These are phyloP conservation scores for Podospora sp. DNA, from an alignment of 495 filamentous ascomycete genomes.

Conservation along the genomic window DNA sequence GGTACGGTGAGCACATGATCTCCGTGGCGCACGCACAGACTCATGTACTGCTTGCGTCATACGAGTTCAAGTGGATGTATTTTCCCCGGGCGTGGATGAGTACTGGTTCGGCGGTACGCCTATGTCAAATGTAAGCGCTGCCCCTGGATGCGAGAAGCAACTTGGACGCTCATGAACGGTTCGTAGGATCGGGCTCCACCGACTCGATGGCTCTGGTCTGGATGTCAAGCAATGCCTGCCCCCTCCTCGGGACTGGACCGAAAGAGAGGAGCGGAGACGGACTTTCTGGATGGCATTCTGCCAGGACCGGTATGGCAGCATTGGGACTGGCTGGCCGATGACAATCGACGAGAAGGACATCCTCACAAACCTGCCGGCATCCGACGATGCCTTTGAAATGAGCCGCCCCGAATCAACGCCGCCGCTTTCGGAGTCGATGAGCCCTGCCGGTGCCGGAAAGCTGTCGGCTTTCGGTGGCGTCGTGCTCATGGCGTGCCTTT, in stretches of 20 bases:
- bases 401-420: conserved; percentile 71
- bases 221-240: conserved; percentile 92
- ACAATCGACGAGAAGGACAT: conserved; percentile 91
- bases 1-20: conserved; percentile 85
- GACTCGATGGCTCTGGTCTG: conserved; percentile 79
- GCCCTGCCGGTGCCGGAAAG: conserved; percentile 66
- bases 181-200: conserved; percentile 78
- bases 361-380: conserved; percentile 78
- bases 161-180: conserved; percentile 12
- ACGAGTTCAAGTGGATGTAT: conserved; percentile 98
- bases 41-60: conserved; percentile 75
- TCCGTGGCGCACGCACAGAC: conserved; percentile 80
- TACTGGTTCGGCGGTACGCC: conserved; percentile 72
- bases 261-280: conserved; percentile 84
- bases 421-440: conserved; percentile 71
- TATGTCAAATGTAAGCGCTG: conserved; percentile 70
- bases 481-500: conserved; percentile 80
- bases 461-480: conserved; percentile 82
- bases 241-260: conserved; percentile 87
- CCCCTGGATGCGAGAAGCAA: neutral
- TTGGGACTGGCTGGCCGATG: conserved; percentile 98
- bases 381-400: conserved; percentile 84
- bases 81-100: conserved; percentile 97
- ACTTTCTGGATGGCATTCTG: conserved; percentile 96
- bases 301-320: conserved; percentile 88